Base-by-base conservation (phyloP, 805 yeast genomes). In the Saturnispora hagleri region DNA sequence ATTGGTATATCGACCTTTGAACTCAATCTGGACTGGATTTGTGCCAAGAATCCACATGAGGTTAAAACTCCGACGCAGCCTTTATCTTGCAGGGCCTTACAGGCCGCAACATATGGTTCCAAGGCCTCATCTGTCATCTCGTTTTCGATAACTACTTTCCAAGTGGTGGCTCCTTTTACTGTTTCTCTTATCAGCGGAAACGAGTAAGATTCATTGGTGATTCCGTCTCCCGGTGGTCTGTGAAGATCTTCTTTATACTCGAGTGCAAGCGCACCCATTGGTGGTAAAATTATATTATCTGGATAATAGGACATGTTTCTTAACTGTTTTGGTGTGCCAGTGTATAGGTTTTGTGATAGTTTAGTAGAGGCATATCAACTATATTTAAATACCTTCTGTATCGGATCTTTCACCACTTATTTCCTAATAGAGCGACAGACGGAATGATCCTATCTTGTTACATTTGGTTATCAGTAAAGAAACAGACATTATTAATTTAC, bases 41-140 rank as follows among this genome's bases (percentile, higher is more conserved):
- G 66, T 2, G 70, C 68, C 4, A 68, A 57, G 52, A 68, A 68
- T 12, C 71, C 71, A 57, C 71, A 68, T 2, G 70, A 65, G 4
- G 71, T 66, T 22, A 65, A 61, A 13, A 65, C 55, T 17, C 70
- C 71, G 49, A 65, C 54, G 8, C 69, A 69, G 9, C 72, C 72
- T 41, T 61, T 58, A 0, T 57, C 56, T 13, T 59, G 60, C 12
- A 67, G 51, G n/a, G 51, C 55, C 17, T 58, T 46, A 31, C 64
- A 61, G 4, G 66, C 66, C 20, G 60, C 62, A 28, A 60, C 59
- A 54, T 63, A 65, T 2, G 50, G 46, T n/a, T 65, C 58, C 1
- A 67, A 48, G 53, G 63, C 61, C 40, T 57, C 62, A 9, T 63
- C 62, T 3, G 61, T 43, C 48, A 61, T 66, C 27, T 50, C 51